A percentile compares a stretch with the other conserved stretches of the same genome.
Evolutionary conservation across 495 filamentous ascomycete genomes (phyloP).

Genomic region (Pseudomonodictys pantanalensis): DNA sequence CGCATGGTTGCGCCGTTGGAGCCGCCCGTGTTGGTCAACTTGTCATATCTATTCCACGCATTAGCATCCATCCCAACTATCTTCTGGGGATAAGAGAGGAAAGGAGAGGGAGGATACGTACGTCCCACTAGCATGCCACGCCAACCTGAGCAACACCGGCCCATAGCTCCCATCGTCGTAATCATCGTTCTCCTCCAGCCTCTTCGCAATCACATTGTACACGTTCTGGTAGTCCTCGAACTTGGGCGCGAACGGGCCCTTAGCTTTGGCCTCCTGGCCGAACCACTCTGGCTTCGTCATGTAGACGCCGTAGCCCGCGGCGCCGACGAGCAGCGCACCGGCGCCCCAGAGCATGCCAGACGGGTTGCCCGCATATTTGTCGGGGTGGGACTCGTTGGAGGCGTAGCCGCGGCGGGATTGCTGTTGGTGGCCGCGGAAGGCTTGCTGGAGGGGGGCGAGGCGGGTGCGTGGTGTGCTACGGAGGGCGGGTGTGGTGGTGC

Average conservation of each 20-base stretch:
- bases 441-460: conserved; percentile 14
- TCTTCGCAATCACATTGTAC: conserved; percentile 80
- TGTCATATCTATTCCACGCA: conserved; percentile 62
- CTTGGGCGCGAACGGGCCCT: conserved; percentile 65
- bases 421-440: conserved; percentile 26
- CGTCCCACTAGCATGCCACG: conserved; percentile 42
- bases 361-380: conserved; percentile 24
- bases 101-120: conserved; percentile 17
- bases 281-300: conserved; percentile 50
- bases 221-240: conserved; percentile 93
- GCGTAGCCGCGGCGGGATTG: conserved; percentile 23
- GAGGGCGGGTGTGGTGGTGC: conserved; percentile 25
- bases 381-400: background rate
- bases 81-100: background rate
- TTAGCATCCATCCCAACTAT: conserved; percentile 4
- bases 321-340: conserved; percentile 58
- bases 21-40: conserved; percentile 83
- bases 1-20: conserved; percentile 98
- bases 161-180: conserved; percentile 97
- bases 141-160: conserved; percentile 54
- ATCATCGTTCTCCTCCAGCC: conserved; percentile 82
- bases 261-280: conserved; percentile 14
- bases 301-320: conserved; percentile 68
- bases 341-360: conserved; percentile 48
- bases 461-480: conserved; percentile 19